phyloP scores from a whole-genome alignment of 306 rosid genomes.

The Acacia confusa region DNA sequence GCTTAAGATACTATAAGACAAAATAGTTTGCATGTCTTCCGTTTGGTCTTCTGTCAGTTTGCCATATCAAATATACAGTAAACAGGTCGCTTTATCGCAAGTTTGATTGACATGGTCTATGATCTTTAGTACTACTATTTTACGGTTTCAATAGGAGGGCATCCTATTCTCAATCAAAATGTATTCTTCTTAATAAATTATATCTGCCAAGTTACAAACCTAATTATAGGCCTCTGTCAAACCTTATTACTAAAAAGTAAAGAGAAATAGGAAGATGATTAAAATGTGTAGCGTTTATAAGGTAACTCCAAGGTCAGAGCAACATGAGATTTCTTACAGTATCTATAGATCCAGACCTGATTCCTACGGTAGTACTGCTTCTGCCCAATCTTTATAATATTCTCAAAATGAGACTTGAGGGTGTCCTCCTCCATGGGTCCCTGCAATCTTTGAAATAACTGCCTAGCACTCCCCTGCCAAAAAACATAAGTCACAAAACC shows the following conservation, averaged over 20 bases:
- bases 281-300: not conserved
- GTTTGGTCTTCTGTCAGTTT: not conserved
- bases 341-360: conserved; percentile 63
- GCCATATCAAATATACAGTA: not conserved
- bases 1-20: not conserved
- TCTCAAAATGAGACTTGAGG: conserved; percentile 90
- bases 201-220: not conserved
- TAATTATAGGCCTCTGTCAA: not conserved
- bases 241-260: not conserved
- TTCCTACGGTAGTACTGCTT: conserved; percentile 67
- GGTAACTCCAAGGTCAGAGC: conserved; percentile 2
- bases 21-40: not conserved
- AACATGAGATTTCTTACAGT: conserved; percentile 16
- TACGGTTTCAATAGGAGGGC: not conserved
- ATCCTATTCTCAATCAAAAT: not conserved
- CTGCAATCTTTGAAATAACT: conserved; percentile 92
- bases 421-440: conserved; percentile 98
- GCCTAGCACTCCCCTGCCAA: conserved; percentile 98
- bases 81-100: not conserved
- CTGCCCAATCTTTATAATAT: conserved; percentile 88
- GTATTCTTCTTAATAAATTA: not conserved
- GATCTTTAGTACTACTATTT: not conserved
- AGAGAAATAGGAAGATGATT: not conserved
- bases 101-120: not conserved
- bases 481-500: conserved; percentile 28